Evolutionary conservation across 2,329 filamentous ascomycete genomes (phyloP), one percentile per base, ranked within the genome.

Genomic region (Exophiala sp.): DNA sequence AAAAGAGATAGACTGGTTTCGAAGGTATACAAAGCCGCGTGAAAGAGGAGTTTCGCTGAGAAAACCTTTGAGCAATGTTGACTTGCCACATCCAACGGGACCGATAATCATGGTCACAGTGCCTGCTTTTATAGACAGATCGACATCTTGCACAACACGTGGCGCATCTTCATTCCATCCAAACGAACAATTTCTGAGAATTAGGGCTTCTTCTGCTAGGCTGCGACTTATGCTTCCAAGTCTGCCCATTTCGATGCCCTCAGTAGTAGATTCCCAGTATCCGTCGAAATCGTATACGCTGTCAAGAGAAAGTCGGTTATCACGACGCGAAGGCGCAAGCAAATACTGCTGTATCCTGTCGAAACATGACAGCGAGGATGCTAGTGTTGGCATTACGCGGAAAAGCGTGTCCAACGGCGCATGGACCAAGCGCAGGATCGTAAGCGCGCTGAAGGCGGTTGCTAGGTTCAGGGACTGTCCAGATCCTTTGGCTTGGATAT

Each of bases 101-200:
- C 66, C 66, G 16, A 66, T 57, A 10, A 68, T 58, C 24, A 65
- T 58, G 7, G 60, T 65, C 18, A 66, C 35, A 1, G 46, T 51
- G 5, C 51, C 48, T 5, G 35, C 36, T 32, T 46, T 41, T 3
- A 68, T 43, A 1, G 51, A 38, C 9, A 66, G 42, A 20, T 54
- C 61, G 32, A 66, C 21, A 36, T 65, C 62, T 36, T 62, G 54
- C 12, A 66, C 34, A n/a, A 64, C 55, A 1, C 76, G 66, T 3
- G 69, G 66, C 41, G 73, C 71, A 18, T 72, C 67, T 4, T 64
- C 58, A 35, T 76, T 71, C 76, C 77, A 80, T 8, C 72, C 72
- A 62, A 79, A 79, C 54, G 66, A 71, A 3, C 68, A 75, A 34
- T 75, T 67, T 61, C 75, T 69, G 14, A 79, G 16, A 11, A 32